phyloP scores from a whole-genome alignment of 306 rosid species.

The Canavalia ensiformis region DNA sequence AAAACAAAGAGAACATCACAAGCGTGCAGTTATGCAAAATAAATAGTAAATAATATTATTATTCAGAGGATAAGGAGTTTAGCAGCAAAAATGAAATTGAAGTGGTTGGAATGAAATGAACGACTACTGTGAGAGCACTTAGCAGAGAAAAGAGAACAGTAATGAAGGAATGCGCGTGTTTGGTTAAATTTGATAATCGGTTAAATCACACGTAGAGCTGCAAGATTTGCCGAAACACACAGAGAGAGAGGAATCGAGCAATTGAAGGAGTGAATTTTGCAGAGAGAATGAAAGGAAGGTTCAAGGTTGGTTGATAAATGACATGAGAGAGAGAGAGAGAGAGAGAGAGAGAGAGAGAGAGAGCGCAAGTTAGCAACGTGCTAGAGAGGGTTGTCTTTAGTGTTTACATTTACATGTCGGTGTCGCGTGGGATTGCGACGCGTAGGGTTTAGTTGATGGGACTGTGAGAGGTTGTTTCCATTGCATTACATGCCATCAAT shows the following conservation, averaged over 20 bases:
- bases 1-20: not conserved
- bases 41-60: not conserved
- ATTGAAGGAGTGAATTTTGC: slow-evolving; percentile 37
- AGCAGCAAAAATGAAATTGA: not conserved
- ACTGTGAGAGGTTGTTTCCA: not conserved
- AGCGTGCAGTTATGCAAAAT: not conserved
- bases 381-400: slow-evolving; percentile 13
- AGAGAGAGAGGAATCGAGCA: slow-evolving; percentile 46
- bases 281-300: not conserved
- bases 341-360: not conserved
- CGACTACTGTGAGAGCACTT: not conserved
- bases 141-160: not conserved
- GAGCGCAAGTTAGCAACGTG: slow-evolving; percentile 57
- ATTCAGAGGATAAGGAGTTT: not conserved
- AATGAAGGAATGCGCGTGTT: slow-evolving; percentile 34
- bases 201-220: not conserved
- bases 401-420: slow-evolving; percentile 30
- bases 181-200: slow-evolving; percentile 40
- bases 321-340: not conserved
- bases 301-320: not conserved
- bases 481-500: too few species aligned
- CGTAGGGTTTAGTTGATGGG: not conserved
- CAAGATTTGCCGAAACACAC: not conserved
- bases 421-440: slow-evolving; percentile 25
- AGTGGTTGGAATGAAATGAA: slow-evolving; percentile 16